These are phyloP conservation scores for Phaffia australis DNA, from an alignment of 768 basidiomycete species.

Conservation along the genomic window DNA sequence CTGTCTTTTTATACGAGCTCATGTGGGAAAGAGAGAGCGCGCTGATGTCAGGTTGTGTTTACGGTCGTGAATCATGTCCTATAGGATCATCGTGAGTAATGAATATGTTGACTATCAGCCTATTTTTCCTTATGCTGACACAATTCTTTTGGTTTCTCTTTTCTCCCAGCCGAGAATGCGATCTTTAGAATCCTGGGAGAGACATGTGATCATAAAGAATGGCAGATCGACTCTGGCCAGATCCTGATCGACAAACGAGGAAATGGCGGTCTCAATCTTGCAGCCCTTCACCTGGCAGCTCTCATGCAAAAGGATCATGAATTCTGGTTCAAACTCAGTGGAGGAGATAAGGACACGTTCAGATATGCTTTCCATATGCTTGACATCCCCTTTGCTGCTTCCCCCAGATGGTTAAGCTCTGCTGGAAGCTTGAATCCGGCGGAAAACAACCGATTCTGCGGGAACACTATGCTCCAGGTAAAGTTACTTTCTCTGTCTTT, in stretches of 20 bases:
- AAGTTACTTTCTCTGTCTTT: neutral
- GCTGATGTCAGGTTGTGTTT: too few species aligned
- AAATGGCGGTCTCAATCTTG: conserved; percentile 40
- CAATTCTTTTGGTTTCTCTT: neutral
- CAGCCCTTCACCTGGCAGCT: conserved; percentile 38
- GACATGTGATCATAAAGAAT: conserved; percentile 36
- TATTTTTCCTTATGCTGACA: neutral
- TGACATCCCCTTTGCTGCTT: conserved; percentile 33
- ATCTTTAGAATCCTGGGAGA: conserved; percentile 41
- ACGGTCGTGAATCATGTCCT: too few species aligned
- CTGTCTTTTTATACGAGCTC: conserved; percentile 27
- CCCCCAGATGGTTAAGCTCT: conserved; percentile 38
- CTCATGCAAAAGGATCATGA: conserved; percentile 37
- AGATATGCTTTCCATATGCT: conserved; percentile 40
- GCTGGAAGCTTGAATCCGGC: conserved; percentile 31
- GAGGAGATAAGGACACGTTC: conserved; percentile 41
- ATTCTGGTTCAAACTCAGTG: conserved; percentile 36
- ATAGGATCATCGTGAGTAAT: conserved; percentile 19
- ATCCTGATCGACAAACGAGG: conserved; percentile 42
- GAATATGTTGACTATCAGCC: neutral
- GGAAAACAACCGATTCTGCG: conserved; percentile 37
- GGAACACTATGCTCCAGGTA: conserved; percentile 32
- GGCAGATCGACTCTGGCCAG: conserved; percentile 41
- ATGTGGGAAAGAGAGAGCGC: too few species aligned
- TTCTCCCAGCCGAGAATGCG: conserved; percentile 37